A percentile compares a stretch with the other conserved stretches of the same genome.
phyloP scores from a whole-genome alignment of 148 eudicot species.

The Beta vulgaris region DNA sequence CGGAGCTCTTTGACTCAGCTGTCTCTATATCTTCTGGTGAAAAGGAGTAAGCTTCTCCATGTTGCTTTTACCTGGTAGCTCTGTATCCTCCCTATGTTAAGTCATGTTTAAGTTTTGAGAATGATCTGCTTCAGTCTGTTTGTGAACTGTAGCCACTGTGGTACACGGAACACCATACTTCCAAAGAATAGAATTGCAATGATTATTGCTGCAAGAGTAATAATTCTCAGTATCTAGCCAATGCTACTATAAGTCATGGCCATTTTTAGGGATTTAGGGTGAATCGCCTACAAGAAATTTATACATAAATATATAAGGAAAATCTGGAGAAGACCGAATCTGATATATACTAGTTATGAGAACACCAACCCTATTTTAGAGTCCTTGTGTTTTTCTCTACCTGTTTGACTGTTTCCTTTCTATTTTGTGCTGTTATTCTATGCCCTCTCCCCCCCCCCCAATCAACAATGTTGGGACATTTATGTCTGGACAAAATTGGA shows the following conservation, averaged over 20 bases:
- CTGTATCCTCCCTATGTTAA: neutral
- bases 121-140: neutral
- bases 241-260: no score
- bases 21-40: slow-evolving; percentile 70
- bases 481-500: neutral
- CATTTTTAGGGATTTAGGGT: no score
- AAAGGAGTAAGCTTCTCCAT: slow-evolving; percentile 67
- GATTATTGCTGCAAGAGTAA: neutral
- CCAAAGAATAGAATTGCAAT: neutral
- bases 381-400: neutral
- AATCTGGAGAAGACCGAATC: neutral
- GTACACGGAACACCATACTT: neutral
- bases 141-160: neutral
- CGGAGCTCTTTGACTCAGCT: slow-evolving; percentile 80
- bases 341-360: neutral
- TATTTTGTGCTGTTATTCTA: neutral
- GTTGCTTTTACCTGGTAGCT: slow-evolving; percentile 12
- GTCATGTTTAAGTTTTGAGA: neutral
- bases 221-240: neutral
- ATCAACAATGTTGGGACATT: neutral
- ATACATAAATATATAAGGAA: neutral
- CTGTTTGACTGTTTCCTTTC: neutral
- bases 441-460: neutral
- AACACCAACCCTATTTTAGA: neutral
- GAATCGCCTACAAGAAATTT: neutral